Evolutionary conservation across 768 basidiomycete genomes (phyloP), one percentile per base, ranked within the genome.

Genomic region (Boletus subparvulus): DNA sequence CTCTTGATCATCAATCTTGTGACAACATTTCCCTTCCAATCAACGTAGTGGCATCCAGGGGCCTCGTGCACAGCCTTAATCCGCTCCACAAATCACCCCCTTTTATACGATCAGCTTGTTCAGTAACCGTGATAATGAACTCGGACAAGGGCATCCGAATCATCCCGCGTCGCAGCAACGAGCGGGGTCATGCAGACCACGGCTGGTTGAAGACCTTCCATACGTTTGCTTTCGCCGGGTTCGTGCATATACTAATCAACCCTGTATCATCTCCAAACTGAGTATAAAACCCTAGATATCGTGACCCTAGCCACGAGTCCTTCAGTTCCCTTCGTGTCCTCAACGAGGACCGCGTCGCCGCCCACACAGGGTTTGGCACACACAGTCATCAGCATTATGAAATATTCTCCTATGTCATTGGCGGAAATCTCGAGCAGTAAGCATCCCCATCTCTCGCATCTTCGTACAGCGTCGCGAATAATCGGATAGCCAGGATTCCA

Each of bases 161-260:
- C 50, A 47, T 75, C 45, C 78, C 80, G 16, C 81, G 90, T 52
- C 78, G 71, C 47, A 90, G 84, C 59, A 68, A 84, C 46, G 81
- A 85, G 21, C 79, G 90, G 19, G 90, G 88, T 3, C 74, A 87
- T 47, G 88, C 87, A 8, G 83, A 94, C 66, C 90, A 92, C 61
- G 88, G 82, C 26, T 94, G 92, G 92, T 76, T 94, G 51, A 93
- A 92, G 78, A 86, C 89, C 0, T 90, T 90, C 77, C 87, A 93
- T 63, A 89, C 91, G 0, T 94, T 94, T 68, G 82, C 87, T 2
- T 91, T 91, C 62, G 83, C 87, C 0, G 71, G 73, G 86, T 88
- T 67, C 39, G 83, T 77, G 16, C 39, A 21, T 54, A 17, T 33
- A 3, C 16, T n/a, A n/a, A 2, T n/a, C 28, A 13, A 17, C 13